Base-by-base conservation (phyloP, 805 yeast genomes). In the Suhomyces xylopsoci region DNA sequence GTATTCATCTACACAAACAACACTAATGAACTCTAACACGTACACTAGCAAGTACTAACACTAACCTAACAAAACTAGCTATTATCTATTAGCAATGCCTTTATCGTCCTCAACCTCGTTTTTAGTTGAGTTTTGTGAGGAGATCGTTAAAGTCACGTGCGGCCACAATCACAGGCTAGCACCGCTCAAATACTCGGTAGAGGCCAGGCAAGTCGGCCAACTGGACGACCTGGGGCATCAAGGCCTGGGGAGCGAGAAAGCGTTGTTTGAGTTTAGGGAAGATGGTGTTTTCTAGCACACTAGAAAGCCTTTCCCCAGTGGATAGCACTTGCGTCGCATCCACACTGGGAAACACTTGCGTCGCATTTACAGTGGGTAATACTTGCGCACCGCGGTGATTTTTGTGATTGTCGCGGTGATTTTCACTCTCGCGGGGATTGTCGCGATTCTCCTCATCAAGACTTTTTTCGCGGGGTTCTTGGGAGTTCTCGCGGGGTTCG, bases 181-280 rank as follows among this genome's bases (percentile, higher is more conserved):
- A 94, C 65, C 99, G 78, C 71, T 94, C 99, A 74, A 94, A 94
- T 4, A 96, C 96, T 61, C 79, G 82, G 68, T 94, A 94, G 52
- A 94, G 73, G 0, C 96, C 96, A 1, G 98, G 98, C 28, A 94
- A 68, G 64, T 86, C 91, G 0, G 99, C 97, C 38, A 94, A 82
- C 66, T 93, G 97, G 5, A 89, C 80, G 3, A 91, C 82, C 51
- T 82, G 85, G 12, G 74, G 63, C 4, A 68, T 58, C 36, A 90
- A 59, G 2, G 62, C 63, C 12, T 73, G 73, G 0, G 96, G 81
- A 0, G 92, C 96, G 12, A 90, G 64, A 25, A 90, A 80, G 45
- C 83, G 70, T 54, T 75, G 74, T 57, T 85, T 84, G 6, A 90
- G 64, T 20, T 80, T 68, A 0, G 96, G 96, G 56, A 90, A 85